phyloP scores from a whole-genome alignment of 371 early-diverging fungal species.

The Amoeboaphelidium occidentale region DNA sequence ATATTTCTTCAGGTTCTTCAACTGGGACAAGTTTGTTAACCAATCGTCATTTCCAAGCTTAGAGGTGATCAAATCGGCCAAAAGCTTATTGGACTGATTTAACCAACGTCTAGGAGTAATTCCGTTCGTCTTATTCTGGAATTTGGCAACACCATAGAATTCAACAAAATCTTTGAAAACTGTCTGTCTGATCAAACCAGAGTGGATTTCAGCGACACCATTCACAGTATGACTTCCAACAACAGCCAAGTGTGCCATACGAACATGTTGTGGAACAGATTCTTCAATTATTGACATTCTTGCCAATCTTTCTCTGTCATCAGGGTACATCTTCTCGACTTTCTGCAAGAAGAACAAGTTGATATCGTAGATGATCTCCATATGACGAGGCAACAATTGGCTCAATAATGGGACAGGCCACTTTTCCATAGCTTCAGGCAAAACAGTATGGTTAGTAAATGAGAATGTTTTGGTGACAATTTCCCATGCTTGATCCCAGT shows the following conservation, averaged over 20 bases:
- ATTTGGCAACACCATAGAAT: conserved; percentile 53
- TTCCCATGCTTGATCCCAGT: conserved; percentile 75
- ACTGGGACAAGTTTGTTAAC: conserved; percentile 36
- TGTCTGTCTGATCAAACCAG: conserved; percentile 46
- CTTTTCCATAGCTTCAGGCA: conserved; percentile 80
- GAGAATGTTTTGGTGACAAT: conserved; percentile 42
- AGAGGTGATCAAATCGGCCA: conserved; percentile 46
- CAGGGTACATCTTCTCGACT: conserved; percentile 50
- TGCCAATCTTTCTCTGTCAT: conserved; percentile 58
- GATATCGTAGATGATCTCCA: conserved; percentile 85
- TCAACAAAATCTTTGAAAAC: conserved; percentile 65
- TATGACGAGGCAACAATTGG: conserved; percentile 64
- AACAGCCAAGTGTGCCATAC: conserved; percentile 48
- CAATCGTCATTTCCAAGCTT: conserved; percentile 40
- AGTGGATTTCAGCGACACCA: conserved; percentile 77
- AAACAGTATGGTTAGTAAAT: conserved; percentile 84
- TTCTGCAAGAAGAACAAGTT: conserved; percentile 77
- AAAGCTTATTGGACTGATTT: conserved; percentile 65
- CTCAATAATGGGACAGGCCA: conserved; percentile 74
- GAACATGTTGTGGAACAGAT: conserved; percentile 53
- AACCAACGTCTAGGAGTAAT: conserved; percentile 74
- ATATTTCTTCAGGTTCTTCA: conserved; percentile 27
- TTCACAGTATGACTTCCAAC: conserved; percentile 70
- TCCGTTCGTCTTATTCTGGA: conserved; percentile 79
- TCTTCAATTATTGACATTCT: conserved; percentile 68